Percentiles rank a stretch among this genome's conserved stretches.
phyloP scores from a whole-genome alignment of 768 basidiomycete species.

The Rhodotorula babjevae region DNA sequence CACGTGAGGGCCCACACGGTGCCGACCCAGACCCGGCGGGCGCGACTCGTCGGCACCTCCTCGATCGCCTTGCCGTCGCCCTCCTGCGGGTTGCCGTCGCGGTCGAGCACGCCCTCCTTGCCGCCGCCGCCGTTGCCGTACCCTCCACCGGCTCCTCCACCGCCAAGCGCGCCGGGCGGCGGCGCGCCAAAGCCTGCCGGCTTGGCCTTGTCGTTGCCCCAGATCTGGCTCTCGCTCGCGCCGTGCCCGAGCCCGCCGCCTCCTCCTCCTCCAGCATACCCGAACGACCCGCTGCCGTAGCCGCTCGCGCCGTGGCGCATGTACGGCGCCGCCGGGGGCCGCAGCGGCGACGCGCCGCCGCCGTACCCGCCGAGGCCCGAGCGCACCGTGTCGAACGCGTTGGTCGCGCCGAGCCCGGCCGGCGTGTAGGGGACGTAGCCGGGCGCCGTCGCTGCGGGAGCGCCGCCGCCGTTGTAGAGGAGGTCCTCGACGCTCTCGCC shows the following conservation, averaged over 20 bases:
- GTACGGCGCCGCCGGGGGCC: slow-evolving; percentile 31
- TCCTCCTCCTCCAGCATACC: neutral
- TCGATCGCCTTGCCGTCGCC: slow-evolving; percentile 35
- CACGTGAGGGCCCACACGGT: slow-evolving; percentile 83
- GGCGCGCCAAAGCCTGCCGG: slow-evolving; percentile 13
- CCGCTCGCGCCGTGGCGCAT: slow-evolving; percentile 20
- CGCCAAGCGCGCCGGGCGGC: neutral
- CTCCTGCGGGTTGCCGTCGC: slow-evolving; percentile 34
- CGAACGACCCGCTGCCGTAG: neutral
- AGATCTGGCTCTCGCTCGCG: slow-evolving; percentile 27
- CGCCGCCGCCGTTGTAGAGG: slow-evolving; percentile 13
- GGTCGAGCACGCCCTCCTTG: slow-evolving; percentile 22
- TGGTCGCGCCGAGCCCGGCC: slow-evolving; percentile 1
- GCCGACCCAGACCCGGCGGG: slow-evolving; percentile 60
- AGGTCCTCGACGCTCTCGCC: slow-evolving; percentile 37
- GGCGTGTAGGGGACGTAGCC: slow-evolving; percentile 24
- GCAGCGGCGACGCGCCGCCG: slow-evolving; percentile 2
- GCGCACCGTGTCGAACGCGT: slow-evolving; percentile 30
- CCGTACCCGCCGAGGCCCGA: slow-evolving; percentile 2
- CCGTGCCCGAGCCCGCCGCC: neutral
- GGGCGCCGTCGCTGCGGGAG: slow-evolving; percentile 1
- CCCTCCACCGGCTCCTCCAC: neutral
- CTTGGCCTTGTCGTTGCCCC: slow-evolving; percentile 28
- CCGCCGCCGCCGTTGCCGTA: neutral
- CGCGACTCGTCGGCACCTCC: slow-evolving; percentile 29